Conservation (phyloP, 352 stramenopile genomes). For the Globisporangium apiculatum region DNA sequence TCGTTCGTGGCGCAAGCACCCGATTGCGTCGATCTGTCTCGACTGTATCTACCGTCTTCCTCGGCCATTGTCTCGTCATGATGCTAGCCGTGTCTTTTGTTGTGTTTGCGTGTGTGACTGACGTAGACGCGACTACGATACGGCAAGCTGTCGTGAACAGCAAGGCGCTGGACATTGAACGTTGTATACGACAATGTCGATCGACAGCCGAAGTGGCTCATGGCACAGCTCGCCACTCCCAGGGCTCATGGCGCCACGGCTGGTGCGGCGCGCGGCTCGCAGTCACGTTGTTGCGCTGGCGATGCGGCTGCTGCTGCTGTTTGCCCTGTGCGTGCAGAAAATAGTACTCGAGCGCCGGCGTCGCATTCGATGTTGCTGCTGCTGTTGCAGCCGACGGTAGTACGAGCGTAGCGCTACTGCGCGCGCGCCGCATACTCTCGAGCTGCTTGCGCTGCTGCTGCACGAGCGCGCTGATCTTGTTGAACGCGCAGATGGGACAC, state of each 20-base stretch:
- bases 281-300: slow-evolving; percentile 2
- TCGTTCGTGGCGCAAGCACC: no score
- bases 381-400: not conserved
- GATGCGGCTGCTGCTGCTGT: not conserved
- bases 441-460: slow-evolving; percentile 22
- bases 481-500: slow-evolving; percentile 77
- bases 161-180: no score
- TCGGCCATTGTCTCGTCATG: not conserved
- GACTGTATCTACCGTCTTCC: not conserved
- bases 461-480: slow-evolving; percentile 64
- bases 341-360: slow-evolving; percentile 26
- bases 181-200: no score
- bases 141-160: not conserved
- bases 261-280: not conserved
- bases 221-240: slow-evolving; percentile 29
- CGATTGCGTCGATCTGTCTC: no score
- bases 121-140: not conserved
- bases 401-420: not conserved
- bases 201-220: not conserved
- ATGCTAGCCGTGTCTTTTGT: not conserved
- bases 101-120: no score
- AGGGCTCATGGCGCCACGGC: slow-evolving; percentile 26
- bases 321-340: slow-evolving; percentile 41
- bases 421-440: not conserved
- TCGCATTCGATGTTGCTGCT: not conserved